Evolutionary conservation across 495 filamentous ascomycete genomes (phyloP).

Genomic region (Aspergillus campestris): DNA sequence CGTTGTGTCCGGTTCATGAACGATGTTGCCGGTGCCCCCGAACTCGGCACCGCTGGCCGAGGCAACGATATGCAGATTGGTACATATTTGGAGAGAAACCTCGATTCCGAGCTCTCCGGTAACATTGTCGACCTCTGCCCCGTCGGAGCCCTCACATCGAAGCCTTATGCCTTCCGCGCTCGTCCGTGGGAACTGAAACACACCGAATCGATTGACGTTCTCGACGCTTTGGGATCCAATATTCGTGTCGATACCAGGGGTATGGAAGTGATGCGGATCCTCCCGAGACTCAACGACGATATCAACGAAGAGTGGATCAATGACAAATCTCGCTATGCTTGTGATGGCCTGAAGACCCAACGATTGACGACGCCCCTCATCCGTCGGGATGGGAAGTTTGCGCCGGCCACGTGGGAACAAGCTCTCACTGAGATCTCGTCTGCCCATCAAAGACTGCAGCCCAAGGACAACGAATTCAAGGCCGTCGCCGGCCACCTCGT

Average conservation of each 20-base stretch:
- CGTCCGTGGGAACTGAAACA: conserved; percentile 94
- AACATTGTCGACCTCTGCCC: conserved; percentile 98
- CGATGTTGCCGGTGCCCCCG: conserved; percentile 90
- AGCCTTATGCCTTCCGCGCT: conserved; percentile 95
- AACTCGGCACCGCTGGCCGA: conserved; percentile 86
- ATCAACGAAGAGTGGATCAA: conserved; percentile 99
- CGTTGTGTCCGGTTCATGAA: conserved; percentile 96
- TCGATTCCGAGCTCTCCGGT: conserved; percentile 88
- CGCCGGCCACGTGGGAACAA: conserved; percentile 89
- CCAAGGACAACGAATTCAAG: conserved; percentile 90
- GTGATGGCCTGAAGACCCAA: conserved; percentile 94
- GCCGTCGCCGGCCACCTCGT: conserved; percentile 83
- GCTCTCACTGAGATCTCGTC: conserved; percentile 76
- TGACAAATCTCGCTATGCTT: conserved; percentile 94
- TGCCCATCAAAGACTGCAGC: conserved; percentile 64
- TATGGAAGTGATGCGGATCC: conserved; percentile 90
- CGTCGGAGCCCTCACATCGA: conserved; percentile 90
- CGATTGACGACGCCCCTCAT: conserved; percentile 86
- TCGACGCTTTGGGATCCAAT: conserved; percentile 87
- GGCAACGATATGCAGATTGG: conserved; percentile 97
- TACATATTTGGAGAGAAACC: conserved; percentile 86
- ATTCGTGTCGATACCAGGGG: conserved; percentile 88
- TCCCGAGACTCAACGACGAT: conserved; percentile 91
- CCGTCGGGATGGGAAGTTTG: conserved; percentile 77
- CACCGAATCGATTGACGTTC: conserved; percentile 87